Conservation (phyloP, 768 basidiomycete species). For the Antrodiella citrinella region DNA sequence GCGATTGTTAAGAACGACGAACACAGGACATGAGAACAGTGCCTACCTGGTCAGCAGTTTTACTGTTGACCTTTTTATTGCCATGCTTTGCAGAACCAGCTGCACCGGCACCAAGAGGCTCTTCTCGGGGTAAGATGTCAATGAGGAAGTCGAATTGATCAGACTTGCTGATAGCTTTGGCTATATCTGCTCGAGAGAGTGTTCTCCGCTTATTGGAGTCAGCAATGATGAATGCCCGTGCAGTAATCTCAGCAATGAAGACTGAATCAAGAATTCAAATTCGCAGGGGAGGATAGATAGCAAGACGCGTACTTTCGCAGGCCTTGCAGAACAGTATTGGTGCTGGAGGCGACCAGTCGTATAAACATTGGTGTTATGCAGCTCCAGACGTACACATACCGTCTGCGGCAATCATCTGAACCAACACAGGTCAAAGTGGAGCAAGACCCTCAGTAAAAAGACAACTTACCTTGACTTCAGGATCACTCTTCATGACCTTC, state of each 20-base stretch:
- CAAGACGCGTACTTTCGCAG: conserved; percentile 77
- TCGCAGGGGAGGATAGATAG: too few species aligned
- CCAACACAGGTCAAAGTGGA: too few species aligned
- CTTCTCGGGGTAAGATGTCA: conserved; percentile 90
- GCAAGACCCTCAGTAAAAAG: background rate
- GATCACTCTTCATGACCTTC: conserved; percentile 99
- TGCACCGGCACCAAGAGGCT: conserved; percentile 24
- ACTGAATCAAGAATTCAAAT: too few species aligned
- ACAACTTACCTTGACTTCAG: conserved; percentile 80
- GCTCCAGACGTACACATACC: conserved; percentile 37
- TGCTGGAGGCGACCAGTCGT: conserved; percentile 34
- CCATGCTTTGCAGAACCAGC: conserved; percentile 8
- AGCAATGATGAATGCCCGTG: conserved; percentile 90
- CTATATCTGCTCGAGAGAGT: conserved; percentile 86
- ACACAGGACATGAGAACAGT: too few species aligned
- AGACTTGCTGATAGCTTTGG: conserved; percentile 83
- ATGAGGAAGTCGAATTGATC: conserved; percentile 98
- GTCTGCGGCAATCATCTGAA: conserved; percentile 96
- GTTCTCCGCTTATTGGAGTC: conserved; percentile 97
- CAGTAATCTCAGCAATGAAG: conserved; percentile 95
- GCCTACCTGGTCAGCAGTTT: background rate
- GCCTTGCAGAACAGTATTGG: conserved; percentile 97
- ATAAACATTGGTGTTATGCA: conserved; percentile 3
- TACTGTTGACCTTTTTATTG: conserved; percentile 16
- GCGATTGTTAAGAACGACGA: too few species aligned